Evolutionary conservation across 2,329 filamentous ascomycete genomes (phyloP), one percentile per base, ranked within the genome.

Genomic region (Ilyonectria sp.): DNA sequence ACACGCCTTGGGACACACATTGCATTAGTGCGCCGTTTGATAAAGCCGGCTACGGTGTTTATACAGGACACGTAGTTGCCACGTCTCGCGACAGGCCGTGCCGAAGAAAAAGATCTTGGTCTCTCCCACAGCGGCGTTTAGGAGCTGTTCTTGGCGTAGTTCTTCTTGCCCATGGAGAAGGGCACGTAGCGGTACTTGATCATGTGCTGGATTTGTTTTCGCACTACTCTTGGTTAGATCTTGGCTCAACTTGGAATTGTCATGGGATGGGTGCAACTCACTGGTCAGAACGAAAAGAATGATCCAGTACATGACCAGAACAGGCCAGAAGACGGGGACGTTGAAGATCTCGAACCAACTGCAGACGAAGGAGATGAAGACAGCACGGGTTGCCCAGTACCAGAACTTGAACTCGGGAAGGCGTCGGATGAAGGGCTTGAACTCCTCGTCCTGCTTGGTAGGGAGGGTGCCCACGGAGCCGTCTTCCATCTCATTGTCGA

Each of bases 331-430:
- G 66, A 99, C 96, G 1, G 96, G 96, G 73, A 99, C 90, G 83
- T 99, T 94, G 84, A 98, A 99, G 79, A 98, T 86, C 78, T 93
- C 88, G 81, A 97, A 97, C 93, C 94, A 98, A 75, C 91, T 94
- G 89, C 95, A 98, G 70, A 91, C 73, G 81, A 98, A 97, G 43
- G 89, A 91, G 77, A 98, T 93, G 72, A 86, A 79, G 76, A 98
- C 89, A 62, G 95, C 95, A 78, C 94, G 90, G 63, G 95, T 98
- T 60, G 95, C 94, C 77, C 93, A 93, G 85, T 98, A 94, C 96
- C 96, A 99, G 87, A 99, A 99, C 89, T 99, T 99, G 89, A 99
- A 99, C 84, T 99, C 96, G 63, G 96, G 96, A 26, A 99, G 90
- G 68, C 96, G 90, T 78, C 96, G 91, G 80, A 99, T 98, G 79